phyloP scores from a whole-genome alignment of 352 stramenopile genomes.

The Globisporangium cystogenes region DNA sequence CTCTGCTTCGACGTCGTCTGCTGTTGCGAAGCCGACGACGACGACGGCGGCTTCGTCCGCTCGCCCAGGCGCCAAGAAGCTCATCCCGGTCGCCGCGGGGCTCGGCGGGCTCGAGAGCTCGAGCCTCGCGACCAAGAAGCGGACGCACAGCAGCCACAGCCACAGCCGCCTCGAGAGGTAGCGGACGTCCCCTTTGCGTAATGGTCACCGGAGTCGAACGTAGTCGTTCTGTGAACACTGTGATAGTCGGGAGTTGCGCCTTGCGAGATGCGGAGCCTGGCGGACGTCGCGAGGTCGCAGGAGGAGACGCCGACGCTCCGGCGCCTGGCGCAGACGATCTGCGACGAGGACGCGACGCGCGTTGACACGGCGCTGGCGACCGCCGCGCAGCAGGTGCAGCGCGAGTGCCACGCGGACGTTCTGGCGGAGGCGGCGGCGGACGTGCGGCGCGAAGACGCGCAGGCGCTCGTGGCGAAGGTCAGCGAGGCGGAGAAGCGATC shows the following conservation, averaged over 20 bases:
- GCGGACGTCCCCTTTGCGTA: too few relatives aligned
- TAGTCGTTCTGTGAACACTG: too few relatives aligned
- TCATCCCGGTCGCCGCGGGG: constrained; percentile 7
- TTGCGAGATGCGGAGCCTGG: constrained; percentile 25
- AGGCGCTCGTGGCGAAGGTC: constrained; percentile 15
- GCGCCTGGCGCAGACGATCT: constrained; percentile 43
- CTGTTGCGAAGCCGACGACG: neutral
- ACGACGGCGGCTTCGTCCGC: neutral
- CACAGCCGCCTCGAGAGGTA: constrained; percentile 14
- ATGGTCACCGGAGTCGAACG: too few relatives aligned
- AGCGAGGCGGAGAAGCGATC: too few relatives aligned
- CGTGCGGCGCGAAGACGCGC: constrained; percentile 21
- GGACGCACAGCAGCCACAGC: constrained; percentile 36
- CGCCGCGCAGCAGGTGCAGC: constrained; percentile 32
- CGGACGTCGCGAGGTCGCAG: constrained; percentile 65
- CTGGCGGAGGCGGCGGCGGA: constrained; percentile 21
- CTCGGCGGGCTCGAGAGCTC: constrained; percentile 10
- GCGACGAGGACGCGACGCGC: constrained; percentile 28
- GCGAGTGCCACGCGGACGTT: constrained; percentile 11
- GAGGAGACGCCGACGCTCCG: constrained; percentile 14
- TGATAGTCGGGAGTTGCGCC: too few relatives aligned
- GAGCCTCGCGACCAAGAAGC: constrained; percentile 15
- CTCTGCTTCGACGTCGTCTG: neutral
- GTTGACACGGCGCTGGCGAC: constrained; percentile 28
- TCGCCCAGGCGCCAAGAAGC: constrained; percentile 7